Evolutionary conservation across 1,284 basidiomycete genomes (phyloP), one percentile per base, ranked within the genome.

Genomic region (Mycena citricolor): DNA sequence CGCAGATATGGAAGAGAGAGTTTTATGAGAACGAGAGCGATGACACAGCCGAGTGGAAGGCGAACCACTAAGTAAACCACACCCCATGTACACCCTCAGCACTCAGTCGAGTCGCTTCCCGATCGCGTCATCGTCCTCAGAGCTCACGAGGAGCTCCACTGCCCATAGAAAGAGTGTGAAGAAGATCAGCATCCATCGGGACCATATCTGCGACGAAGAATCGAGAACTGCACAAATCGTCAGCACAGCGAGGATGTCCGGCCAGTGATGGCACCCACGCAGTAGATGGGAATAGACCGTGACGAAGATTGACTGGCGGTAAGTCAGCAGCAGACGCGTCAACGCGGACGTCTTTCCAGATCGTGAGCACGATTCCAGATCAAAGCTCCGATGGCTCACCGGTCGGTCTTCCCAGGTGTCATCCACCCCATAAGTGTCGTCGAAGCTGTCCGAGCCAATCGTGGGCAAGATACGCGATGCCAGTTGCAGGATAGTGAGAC

Each of bases 1-100:
- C 78, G 24, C 90, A 90, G 61, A 85, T 94, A 53, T 94, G 92
- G 91, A 94, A 94, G 69, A 69, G 84, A 56, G 92, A 94, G 61
- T 87, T 81, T 57, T 93, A 93, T 59, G 79, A 81, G 58, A 83
- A 78, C 8, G 74, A 78, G 54, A 62, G 63, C 40, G 79, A 81
- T 28, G 73, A 71, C 35, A 71, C 71, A 39, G 81, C 85, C 12
- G 74, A 80, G 57, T 90, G 87, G 88, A 90, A 90, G 65, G 75
- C 73, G 43, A 90, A 90, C 61, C 60, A 59, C 34, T 63, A 56
- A 53, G 5, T n/a, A 42, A 20, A 34, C 22, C 20, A 21, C 22
- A 32, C 13, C 25, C 29, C 14, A 16, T 29, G 25, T 42, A 35
- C 12, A 42, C 23, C 20, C 31, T 12, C 17, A 14, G 17, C 21